A percentile compares a stretch with the other conserved stretches of the same genome.
Evolutionary conservation across 768 basidiomycete species (phyloP).

Genomic region (Rhodotorula babjevae): DNA sequence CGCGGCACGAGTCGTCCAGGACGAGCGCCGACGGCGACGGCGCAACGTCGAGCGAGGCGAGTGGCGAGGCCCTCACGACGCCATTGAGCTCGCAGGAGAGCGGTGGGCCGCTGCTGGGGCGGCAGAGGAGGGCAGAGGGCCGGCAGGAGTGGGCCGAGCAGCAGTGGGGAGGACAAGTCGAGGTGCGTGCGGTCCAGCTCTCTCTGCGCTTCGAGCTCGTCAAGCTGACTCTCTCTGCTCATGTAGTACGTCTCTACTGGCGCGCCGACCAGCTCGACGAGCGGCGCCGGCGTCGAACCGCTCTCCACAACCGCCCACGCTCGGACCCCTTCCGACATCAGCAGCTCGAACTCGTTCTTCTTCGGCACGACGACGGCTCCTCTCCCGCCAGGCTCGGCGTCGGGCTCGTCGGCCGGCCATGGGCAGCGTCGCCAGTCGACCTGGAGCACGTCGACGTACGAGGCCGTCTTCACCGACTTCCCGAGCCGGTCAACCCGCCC

Average conservation of each 20-base stretch:
- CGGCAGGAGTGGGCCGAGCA: background rate
- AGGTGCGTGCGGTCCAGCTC: no score
- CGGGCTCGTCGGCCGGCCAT: no score
- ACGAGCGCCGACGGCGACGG: background rate
- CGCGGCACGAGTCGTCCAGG: background rate
- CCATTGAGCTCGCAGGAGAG: conserved; percentile 5
- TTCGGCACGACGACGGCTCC: background rate
- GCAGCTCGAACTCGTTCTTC: background rate
- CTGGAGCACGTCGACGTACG: conserved; percentile 3
- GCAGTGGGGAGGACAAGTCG: background rate
- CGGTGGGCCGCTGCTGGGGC: background rate
- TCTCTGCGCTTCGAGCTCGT: background rate
- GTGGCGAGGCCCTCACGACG: background rate
- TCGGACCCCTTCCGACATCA: background rate
- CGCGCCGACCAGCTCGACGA: no score
- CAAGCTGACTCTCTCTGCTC: no score
- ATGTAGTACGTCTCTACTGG: no score
- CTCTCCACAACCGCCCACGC: background rate
- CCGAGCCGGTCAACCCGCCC: no score
- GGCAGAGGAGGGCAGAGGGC: background rate
- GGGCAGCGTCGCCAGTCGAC: background rate
- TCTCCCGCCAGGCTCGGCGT: background rate
- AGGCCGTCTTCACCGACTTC: background rate
- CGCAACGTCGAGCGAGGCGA: conserved; percentile 2
- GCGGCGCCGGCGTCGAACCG: no score